phyloP scores from a whole-genome alignment of 805 yeast species.

The Brettanomyces nanus region DNA sequence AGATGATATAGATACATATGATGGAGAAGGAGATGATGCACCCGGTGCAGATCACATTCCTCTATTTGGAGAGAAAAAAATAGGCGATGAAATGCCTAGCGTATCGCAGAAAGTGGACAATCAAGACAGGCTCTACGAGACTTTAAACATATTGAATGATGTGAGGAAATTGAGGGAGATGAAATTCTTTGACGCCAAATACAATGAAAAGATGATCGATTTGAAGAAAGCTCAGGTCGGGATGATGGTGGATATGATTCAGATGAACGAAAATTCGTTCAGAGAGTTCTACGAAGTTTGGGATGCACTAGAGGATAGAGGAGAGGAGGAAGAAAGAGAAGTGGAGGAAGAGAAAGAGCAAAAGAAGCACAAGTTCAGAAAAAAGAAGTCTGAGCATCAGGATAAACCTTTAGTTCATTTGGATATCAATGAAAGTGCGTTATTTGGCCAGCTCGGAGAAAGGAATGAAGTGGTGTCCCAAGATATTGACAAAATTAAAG shows the following conservation, averaged over 20 bases:
- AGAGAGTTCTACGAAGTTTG: conserved; percentile 24
- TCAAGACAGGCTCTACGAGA: conserved; percentile 80
- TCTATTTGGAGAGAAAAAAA: neutral
- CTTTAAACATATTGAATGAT: conserved; percentile 77
- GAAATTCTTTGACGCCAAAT: conserved; percentile 44
- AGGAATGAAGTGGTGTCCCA: conserved; percentile 42
- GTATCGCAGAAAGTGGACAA: conserved; percentile 53
- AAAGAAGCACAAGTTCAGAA: neutral
- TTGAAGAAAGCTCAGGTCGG: conserved; percentile 51
- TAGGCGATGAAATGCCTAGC: conserved; percentile 40
- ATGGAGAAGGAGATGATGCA: neutral
- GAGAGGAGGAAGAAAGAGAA: neutral
- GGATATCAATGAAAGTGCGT: conserved; percentile 30
- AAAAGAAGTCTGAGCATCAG: neutral
- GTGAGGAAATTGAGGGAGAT: conserved; percentile 50
- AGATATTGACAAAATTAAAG: conserved; percentile 45
- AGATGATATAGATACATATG: neutral
- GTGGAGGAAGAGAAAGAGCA: neutral
- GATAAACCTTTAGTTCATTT: conserved; percentile 6
- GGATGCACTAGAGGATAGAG: conserved; percentile 12
- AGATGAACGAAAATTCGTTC: conserved; percentile 21
- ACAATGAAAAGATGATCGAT: conserved; percentile 41
- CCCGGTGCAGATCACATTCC: neutral
- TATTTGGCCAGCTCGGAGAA: conserved; percentile 42
- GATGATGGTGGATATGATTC: conserved; percentile 33